phyloP scores from a whole-genome alignment of 2,329 filamentous ascomycete species.

The Ceratocystiopsis brevicomis region DNA sequence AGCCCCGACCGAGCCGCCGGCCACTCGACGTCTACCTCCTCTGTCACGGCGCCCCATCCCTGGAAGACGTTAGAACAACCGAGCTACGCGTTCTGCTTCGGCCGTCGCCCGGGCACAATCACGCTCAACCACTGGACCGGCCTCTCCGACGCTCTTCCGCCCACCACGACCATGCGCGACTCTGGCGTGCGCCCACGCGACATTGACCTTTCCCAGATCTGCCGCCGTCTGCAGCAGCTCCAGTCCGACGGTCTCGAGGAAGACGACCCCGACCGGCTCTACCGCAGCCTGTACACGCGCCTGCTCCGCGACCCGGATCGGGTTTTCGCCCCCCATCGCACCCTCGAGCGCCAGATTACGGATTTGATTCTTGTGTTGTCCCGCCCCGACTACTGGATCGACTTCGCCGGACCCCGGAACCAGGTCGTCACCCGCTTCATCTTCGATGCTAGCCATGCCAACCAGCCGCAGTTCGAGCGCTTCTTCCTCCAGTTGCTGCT shows the following conservation, averaged over 20 bases:
- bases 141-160: constrained; percentile 35
- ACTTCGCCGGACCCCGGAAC: constrained; percentile 50
- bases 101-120: constrained; percentile 46
- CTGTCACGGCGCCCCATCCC: constrained; percentile 26
- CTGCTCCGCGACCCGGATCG: constrained; percentile 51
- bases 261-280: constrained; percentile 37
- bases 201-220: constrained; percentile 36
- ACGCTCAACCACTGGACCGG: constrained; percentile 53
- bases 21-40: constrained; percentile 11
- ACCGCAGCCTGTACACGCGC: constrained; percentile 45
- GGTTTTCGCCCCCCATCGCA: constrained; percentile 37
- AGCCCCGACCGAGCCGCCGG: background rate
- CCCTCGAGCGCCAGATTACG: constrained; percentile 51
- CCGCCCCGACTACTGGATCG: constrained; percentile 46
- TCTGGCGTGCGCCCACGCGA: constrained; percentile 39
- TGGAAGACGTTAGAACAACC: constrained; percentile 62
- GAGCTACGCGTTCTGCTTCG: constrained; percentile 49
- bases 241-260: constrained; percentile 34
- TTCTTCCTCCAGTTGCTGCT: constrained; percentile 66
- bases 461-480: constrained; percentile 37
- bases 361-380: constrained; percentile 53
- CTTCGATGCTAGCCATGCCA: constrained; percentile 37
- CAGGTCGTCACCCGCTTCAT: constrained; percentile 60
- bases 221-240: constrained; percentile 39
- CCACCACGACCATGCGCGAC: constrained; percentile 37